These are phyloP conservation scores for Yamadazyma friedrichii DNA, from an alignment of 1,139 yeast genomes.

Conservation along the genomic window DNA sequence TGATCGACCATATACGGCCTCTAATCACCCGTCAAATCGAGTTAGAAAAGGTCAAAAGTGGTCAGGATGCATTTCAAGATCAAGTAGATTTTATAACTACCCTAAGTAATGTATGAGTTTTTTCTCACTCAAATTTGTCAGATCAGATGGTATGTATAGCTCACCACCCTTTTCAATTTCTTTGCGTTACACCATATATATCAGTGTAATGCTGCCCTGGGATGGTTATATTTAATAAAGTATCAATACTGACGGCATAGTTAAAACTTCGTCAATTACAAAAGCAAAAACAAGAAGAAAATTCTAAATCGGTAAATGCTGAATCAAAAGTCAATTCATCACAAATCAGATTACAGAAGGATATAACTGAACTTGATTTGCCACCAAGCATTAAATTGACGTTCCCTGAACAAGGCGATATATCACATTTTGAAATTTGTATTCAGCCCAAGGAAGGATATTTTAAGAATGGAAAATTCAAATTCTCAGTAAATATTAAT, in stretches of 20 bases:
- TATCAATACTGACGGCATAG: conserved; percentile 17
- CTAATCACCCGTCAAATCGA: not conserved
- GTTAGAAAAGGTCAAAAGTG: not conserved
- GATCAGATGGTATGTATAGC: conserved; percentile 7
- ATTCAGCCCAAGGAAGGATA: conserved; percentile 80
- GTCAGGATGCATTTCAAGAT: not conserved
- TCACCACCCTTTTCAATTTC: no score
- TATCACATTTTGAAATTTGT: conserved; percentile 58
- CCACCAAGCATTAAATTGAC: conserved; percentile 61
- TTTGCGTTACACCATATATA: no score
- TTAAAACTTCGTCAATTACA: conserved; percentile 60
- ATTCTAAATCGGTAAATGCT: conserved; percentile 16
- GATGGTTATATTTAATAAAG: conserved; percentile 2
- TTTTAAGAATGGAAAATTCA: conserved; percentile 68
- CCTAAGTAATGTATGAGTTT: conserved; percentile 1
- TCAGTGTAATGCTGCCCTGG: not conserved
- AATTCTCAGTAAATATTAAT: conserved; percentile 62
- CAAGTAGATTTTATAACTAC: conserved; percentile 2
- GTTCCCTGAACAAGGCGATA: conserved; percentile 55
- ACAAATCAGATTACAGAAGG: conserved; percentile 57
- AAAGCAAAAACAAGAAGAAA: conserved; percentile 53
- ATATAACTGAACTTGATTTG: conserved; percentile 65
- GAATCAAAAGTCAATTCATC: conserved; percentile 44
- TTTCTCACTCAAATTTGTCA: conserved; percentile 1
- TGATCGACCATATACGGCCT: not conserved